phyloP scores from a whole-genome alignment of 495 filamentous ascomycete genomes.

The Hyaloscypha hepaticicola region DNA sequence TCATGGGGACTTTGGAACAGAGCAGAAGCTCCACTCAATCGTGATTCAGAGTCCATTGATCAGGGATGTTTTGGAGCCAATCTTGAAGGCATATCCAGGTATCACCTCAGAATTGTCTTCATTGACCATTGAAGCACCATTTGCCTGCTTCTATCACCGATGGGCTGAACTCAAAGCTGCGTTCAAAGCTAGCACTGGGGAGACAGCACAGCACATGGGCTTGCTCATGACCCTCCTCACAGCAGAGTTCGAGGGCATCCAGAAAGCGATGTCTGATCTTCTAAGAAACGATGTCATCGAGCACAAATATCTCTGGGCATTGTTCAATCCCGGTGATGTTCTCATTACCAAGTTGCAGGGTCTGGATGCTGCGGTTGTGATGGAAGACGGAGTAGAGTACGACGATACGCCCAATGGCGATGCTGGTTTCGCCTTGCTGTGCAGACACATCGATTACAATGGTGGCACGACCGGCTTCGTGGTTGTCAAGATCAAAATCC shows the following conservation, averaged over 20 bases:
- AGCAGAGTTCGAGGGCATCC: background rate
- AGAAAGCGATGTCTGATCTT: background rate
- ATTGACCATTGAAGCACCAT: background rate
- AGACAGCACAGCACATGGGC: background rate
- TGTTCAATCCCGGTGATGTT: background rate
- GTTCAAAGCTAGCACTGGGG: background rate
- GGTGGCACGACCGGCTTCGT: constrained; percentile 57
- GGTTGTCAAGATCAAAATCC: constrained; percentile 64
- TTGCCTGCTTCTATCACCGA: constrained; percentile 3
- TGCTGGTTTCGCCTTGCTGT: background rate
- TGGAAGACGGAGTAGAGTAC: background rate
- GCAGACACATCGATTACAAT: constrained; percentile 53
- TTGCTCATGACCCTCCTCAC: background rate
- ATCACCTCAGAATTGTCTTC: background rate
- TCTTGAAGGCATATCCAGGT: background rate
- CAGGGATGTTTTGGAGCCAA: background rate
- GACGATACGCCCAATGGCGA: background rate
- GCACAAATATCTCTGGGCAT: background rate
- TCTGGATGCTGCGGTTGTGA: background rate
- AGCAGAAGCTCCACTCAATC: constrained; percentile 1
- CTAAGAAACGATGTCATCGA: constrained; percentile 2
- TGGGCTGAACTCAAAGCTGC: background rate
- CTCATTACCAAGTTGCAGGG: background rate
- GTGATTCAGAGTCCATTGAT: constrained; percentile 1
- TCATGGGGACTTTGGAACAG: background rate